Evolutionary conservation across 1,284 basidiomycete species (phyloP).

Genomic region (Rhodotorula sp.): DNA sequence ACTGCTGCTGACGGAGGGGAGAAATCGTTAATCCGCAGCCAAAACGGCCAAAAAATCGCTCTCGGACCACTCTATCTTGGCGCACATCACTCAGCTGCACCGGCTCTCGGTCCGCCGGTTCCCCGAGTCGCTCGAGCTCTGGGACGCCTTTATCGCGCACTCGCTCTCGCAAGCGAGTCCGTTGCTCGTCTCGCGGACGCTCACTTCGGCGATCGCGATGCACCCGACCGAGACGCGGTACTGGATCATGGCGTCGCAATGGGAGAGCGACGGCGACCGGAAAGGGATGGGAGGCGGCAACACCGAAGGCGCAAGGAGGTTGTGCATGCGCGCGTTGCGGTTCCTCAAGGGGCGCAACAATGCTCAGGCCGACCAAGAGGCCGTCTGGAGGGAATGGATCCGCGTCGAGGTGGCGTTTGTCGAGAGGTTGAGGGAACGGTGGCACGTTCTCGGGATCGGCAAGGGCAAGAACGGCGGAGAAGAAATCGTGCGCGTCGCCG

Average conservation of each 20-base stretch:
- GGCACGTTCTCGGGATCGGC: constrained; percentile 41
- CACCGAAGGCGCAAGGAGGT: constrained; percentile 43
- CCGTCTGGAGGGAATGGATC: constrained; percentile 46
- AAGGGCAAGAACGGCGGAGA: constrained; percentile 32
- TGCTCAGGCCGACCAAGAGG: constrained; percentile 15
- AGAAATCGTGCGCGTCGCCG: constrained; percentile 15
- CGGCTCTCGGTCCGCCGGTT: constrained; percentile 44
- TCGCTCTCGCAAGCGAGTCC: constrained; percentile 41
- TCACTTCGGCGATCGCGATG: constrained; percentile 45
- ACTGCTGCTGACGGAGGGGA: neutral
- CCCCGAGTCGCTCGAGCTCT: constrained; percentile 43
- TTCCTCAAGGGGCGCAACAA: constrained; percentile 40
- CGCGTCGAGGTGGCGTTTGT: constrained; percentile 45
- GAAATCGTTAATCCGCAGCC: constrained; percentile 15
- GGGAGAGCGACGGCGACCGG: constrained; percentile 46
- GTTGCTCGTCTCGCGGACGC: constrained; percentile 44
- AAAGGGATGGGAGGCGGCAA: constrained; percentile 47
- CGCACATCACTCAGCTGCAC: constrained; percentile 46
- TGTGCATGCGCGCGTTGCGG: constrained; percentile 46
- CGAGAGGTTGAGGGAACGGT: constrained; percentile 42
- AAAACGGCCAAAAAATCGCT: constrained; percentile 38
- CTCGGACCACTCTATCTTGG: constrained; percentile 47
- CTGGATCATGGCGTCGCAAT: constrained; percentile 46
- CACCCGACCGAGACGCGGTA: constrained; percentile 44
- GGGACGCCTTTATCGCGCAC: constrained; percentile 45